Percentiles rank a stretch among this genome's conserved stretches.
Evolutionary conservation across 495 filamentous ascomycete species (phyloP).

Genomic region (Amphirosellinia nigrospora): DNA sequence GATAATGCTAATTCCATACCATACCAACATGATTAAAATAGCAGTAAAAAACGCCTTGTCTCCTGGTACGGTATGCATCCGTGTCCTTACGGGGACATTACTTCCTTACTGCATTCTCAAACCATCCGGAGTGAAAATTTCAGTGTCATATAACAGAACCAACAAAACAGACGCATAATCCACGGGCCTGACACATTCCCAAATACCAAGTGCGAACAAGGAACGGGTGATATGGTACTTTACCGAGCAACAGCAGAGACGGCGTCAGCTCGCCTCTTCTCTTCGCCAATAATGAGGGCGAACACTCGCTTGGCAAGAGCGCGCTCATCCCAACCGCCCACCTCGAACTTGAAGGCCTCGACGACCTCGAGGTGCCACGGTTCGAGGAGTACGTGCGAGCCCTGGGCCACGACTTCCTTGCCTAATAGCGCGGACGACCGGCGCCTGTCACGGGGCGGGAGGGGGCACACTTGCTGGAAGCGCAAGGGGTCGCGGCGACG

Average conservation of each 20-base stretch:
- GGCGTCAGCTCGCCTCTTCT: conserved; percentile 38
- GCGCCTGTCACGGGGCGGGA: conserved; percentile 21
- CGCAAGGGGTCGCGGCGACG: conserved; percentile 33
- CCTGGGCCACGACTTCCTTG: conserved; percentile 43
- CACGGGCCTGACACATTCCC: background rate
- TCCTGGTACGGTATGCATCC: conserved; percentile 15
- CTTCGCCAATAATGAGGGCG: conserved; percentile 54
- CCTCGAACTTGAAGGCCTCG: conserved; percentile 49
- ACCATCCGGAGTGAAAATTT: background rate
- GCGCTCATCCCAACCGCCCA: conserved; percentile 52
- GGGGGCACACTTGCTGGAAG: conserved; percentile 34
- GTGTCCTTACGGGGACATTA: background rate
- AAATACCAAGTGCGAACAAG: background rate
- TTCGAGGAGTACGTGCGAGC: conserved; percentile 48
- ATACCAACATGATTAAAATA: background rate
- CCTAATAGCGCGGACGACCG: conserved; percentile 38
- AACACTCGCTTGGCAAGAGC: conserved; percentile 57
- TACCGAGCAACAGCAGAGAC: background rate
- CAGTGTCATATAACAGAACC: background rate
- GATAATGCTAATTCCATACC: background rate
- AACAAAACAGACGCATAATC: background rate
- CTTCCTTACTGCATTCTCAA: background rate
- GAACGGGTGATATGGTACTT: background rate
- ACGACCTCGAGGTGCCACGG: conserved; percentile 61
- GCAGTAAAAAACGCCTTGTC: conserved; percentile 15